phyloP scores from a whole-genome alignment of 2,329 filamentous ascomycete genomes.

The Madurella mycetomatis region DNA sequence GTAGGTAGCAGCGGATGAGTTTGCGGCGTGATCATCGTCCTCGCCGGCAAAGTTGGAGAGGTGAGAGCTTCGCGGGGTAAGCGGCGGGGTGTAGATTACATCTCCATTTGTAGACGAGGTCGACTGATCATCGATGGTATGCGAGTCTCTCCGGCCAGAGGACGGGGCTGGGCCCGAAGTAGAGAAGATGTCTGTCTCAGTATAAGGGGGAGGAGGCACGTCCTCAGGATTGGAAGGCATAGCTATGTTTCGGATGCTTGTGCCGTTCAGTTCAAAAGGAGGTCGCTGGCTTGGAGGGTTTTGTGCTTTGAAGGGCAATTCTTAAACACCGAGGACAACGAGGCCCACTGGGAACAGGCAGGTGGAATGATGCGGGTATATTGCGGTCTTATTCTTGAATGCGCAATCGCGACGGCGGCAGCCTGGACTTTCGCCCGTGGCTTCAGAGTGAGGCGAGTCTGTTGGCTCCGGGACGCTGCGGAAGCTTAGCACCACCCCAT shows the following conservation, averaged over 20 bases:
- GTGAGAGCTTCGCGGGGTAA: conserved; percentile 39
- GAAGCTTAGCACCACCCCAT: conserved; percentile 15
- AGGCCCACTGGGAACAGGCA: neutral
- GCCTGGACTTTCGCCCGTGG: neutral
- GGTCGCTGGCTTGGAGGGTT: too few relatives aligned
- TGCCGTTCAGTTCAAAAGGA: too few relatives aligned
- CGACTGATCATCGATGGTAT: conserved; percentile 28
- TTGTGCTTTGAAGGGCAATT: too few relatives aligned
- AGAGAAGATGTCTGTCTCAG: conserved; percentile 54
- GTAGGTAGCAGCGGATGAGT: conserved; percentile 39
- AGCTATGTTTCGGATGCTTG: too few relatives aligned
- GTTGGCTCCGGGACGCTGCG: neutral
- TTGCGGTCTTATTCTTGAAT: neutral
- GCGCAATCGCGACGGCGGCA: neutral
- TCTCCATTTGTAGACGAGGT: conserved; percentile 40
- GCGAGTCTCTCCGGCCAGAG: conserved; percentile 18
- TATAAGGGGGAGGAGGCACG: conserved; percentile 52
- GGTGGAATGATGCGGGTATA: neutral
- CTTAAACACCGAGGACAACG: too few relatives aligned
- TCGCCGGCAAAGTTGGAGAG: conserved; percentile 28
- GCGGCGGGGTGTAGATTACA: conserved; percentile 49
- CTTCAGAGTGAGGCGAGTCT: neutral
- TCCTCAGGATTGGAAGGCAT: conserved; percentile 34
- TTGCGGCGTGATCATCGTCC: conserved; percentile 28
- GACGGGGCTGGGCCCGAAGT: conserved; percentile 31